Conservation (phyloP, 169 alveolate species). For the Plasmodium gallinaceum region DNA sequence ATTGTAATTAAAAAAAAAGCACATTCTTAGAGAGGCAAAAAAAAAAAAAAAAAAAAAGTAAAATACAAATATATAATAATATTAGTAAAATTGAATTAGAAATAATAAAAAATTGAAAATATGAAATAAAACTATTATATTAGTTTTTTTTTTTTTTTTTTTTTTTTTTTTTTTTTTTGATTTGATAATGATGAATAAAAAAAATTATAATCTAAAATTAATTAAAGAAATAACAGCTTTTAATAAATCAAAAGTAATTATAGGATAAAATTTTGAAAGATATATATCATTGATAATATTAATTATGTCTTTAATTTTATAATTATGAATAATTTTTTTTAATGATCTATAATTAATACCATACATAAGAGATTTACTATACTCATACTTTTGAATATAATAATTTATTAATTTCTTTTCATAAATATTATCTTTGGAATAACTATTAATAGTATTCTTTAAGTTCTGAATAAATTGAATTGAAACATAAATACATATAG, state of each 20-base stretch:
- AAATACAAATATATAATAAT: background rate
- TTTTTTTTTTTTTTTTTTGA: background rate
- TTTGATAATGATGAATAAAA: background rate
- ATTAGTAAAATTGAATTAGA: too few species aligned
- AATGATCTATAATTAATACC: conserved; percentile 24
- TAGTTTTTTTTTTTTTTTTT: background rate
- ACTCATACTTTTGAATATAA: conserved; percentile 21
- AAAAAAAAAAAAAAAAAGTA: conserved; percentile 2
- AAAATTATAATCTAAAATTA: background rate
- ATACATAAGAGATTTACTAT: conserved; percentile 35
- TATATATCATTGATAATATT: conserved; percentile 27
- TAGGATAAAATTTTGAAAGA: conserved; percentile 26
- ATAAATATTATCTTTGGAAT: conserved; percentile 1
- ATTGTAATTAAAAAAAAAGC: too few species aligned
- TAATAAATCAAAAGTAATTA: conserved; percentile 20
- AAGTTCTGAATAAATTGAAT: conserved; percentile 26
- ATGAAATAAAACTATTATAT: too few species aligned
- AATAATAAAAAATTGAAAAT: too few species aligned
- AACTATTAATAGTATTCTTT: background rate
- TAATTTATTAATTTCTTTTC: conserved; percentile 21
- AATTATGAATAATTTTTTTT: conserved; percentile 24
- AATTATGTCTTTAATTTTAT: conserved; percentile 14
- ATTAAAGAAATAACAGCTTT: conserved; percentile 33
- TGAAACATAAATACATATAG: conserved; percentile 35
- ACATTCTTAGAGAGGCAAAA: background rate